Evolutionary conservation across 2,329 filamentous ascomycete genomes (phyloP), one percentile per base, ranked within the genome.

Genomic region (Penicillium brevicompactum): DNA sequence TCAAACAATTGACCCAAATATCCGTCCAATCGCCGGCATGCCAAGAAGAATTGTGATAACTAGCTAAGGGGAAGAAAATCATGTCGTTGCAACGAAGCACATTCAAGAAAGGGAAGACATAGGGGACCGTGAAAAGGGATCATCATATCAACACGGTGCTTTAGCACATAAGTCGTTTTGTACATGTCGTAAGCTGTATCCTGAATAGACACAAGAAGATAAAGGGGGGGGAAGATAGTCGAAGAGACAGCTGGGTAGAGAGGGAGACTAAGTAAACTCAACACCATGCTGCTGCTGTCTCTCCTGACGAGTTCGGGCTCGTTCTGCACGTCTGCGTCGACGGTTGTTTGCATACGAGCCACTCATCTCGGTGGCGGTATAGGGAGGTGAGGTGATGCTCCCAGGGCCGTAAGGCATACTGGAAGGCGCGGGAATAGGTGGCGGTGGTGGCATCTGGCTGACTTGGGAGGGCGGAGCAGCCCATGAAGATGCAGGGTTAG

Each of bases 281-380:
- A 81, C 80, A 49, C 74, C 73, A 30, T 74, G 73, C 37, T 70
- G 68, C 42, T 68, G 73, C 54, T 74, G 76, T 67, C 77, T 73
- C 49, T 80, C 80, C 58, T 78, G 71, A 48, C 71, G 70, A 21
- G 75, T 73, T 37, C 77, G 71, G 40, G 78, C 77, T 62, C 82
- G 70, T 65, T 84, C 82, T 14, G 82, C 82, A 50, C 82, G 74
- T 65, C 82, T 73, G 55, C 82, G 70, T 52, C 79, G 69, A 46
- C 82, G 74, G 62, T 84, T 84, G 56, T 77, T 81, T 1, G 80
- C 82, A 62, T 82, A 84, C 53, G 81, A 74, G 32, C 76, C 72
- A 60, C 77, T 78, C 18, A 76, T 74, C 54, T 80, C 79, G 1
- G 78, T 81, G 9, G 78, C 80, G 4, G 76, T 78, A 52, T 69